Evolutionary conservation across 495 filamentous ascomycete species (phyloP).

Genomic region (Aspergillus coremiiformis): DNA sequence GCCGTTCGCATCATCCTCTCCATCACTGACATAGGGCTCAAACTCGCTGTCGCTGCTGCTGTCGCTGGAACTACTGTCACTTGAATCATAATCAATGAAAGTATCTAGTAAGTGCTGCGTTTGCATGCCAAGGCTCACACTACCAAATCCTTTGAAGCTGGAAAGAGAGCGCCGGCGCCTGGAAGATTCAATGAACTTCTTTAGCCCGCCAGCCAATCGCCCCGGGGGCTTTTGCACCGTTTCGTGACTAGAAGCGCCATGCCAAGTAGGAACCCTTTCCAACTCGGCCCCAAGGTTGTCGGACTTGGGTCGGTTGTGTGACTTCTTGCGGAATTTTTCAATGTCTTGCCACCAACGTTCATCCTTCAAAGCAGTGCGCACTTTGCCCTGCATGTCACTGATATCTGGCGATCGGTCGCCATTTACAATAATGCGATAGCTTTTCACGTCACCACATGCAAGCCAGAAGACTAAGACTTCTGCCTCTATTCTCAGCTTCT

Average conservation of each 20-base stretch:
- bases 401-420: constrained; percentile 40
- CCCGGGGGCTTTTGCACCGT: constrained; percentile 32
- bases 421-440: constrained; percentile 74
- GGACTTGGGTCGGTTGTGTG: constrained; percentile 10
- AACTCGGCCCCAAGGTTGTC: constrained; percentile 17
- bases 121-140: constrained; percentile 64
- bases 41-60: constrained; percentile 41
- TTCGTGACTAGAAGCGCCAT: constrained; percentile 48
- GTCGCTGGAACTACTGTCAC: constrained; percentile 41
- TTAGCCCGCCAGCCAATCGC: constrained; percentile 42
- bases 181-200: constrained; percentile 39
- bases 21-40: constrained; percentile 33
- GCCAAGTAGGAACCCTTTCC: constrained; percentile 39
- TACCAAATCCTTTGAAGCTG: constrained; percentile 52
- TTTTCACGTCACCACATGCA: constrained; percentile 61
- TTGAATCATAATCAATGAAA: constrained; percentile 49
- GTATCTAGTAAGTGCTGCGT: constrained; percentile 64
- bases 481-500: constrained; percentile 75
- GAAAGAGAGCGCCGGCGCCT: constrained; percentile 58
- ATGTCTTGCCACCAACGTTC: constrained; percentile 83
- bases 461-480: constrained; percentile 76
- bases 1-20: constrained; percentile 31
- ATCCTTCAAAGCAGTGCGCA: constrained; percentile 54
- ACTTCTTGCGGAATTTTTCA: constrained; percentile 46
- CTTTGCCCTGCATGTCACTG: constrained; percentile 41